Percentiles rank a stretch among this genome's conserved stretches.
Conservation (phyloP, 2,329 filamentous ascomycete species). For the Hypoxylon sp. region DNA sequence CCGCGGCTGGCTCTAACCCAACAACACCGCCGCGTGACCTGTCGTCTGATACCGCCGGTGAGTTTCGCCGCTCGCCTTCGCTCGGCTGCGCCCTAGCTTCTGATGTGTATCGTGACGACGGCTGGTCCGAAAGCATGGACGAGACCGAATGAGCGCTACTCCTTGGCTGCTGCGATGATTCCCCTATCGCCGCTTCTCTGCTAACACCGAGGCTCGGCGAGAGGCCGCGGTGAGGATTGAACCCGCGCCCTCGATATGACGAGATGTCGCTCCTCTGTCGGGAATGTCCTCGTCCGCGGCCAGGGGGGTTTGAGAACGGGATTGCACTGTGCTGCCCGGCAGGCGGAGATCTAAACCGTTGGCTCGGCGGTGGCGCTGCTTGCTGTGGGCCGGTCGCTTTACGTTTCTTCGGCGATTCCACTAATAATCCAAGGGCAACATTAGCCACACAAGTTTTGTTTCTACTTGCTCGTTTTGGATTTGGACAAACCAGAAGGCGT, state of each 20-base stretch:
- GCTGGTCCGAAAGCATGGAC: constrained; percentile 54
- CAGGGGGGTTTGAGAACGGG: constrained; percentile 60
- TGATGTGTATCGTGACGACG: constrained; percentile 42
- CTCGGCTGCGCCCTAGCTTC: constrained; percentile 42
- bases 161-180: constrained; percentile 45
- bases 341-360: constrained; percentile 61
- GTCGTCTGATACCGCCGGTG: constrained; percentile 48
- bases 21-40: constrained; percentile 46
- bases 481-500: constrained; percentile 78
- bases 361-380: constrained; percentile 55
- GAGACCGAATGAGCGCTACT: constrained; percentile 54
- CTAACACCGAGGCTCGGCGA: constrained; percentile 49
- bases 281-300: constrained; percentile 66
- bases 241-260: constrained; percentile 54
- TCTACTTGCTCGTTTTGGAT: constrained; percentile 56
- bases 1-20: constrained; percentile 40
- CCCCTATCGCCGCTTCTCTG: constrained; percentile 47
- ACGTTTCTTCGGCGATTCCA: constrained; percentile 84
- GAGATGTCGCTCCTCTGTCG: constrained; percentile 72
- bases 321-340: constrained; percentile 60
- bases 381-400: constrained; percentile 71
- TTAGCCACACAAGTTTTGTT: constrained; percentile 53
- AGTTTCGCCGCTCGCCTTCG: constrained; percentile 45
- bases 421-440: constrained; percentile 63
- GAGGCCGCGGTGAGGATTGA: constrained; percentile 46